These are phyloP conservation scores for Prunus mongolica DNA, from an alignment of 306 rosid genomes.

Conservation along the genomic window DNA sequence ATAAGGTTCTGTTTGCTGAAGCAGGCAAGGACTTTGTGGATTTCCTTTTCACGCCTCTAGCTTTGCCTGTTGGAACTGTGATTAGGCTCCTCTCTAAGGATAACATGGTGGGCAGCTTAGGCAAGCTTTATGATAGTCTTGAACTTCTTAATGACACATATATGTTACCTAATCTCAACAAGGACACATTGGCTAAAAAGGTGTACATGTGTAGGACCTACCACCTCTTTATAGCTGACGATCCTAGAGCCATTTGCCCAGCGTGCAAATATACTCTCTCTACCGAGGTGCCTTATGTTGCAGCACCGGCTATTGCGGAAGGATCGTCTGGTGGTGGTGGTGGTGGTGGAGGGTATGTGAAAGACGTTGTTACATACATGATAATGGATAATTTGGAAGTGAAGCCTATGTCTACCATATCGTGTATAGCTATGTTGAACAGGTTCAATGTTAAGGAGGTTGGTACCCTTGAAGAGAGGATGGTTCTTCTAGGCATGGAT, in stretches of 20 bases:
- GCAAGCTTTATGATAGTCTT: conserved; percentile 39
- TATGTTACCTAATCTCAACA: conserved; percentile 24
- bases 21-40: conserved; percentile 42
- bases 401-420: conserved; percentile 1
- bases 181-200: conserved; percentile 7
- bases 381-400: conserved; percentile 26
- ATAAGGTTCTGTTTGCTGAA: conserved; percentile 45
- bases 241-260: conserved; percentile 13
- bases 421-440: not conserved
- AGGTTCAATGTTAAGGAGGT: conserved; percentile 17
- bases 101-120: conserved; percentile 38
- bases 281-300: too few species aligned
- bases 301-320: not conserved
- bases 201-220: not conserved
- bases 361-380: conserved; percentile 22
- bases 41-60: conserved; percentile 33
- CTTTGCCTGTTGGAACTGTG: conserved; percentile 31
- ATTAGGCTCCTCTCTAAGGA: conserved; percentile 20
- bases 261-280: not conserved
- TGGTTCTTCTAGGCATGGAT: conserved; percentile 9
- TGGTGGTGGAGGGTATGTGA: not conserved
- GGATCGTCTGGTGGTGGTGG: not conserved
- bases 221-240: not conserved
- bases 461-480: conserved; percentile 20
- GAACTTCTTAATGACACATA: conserved; percentile 32